Percentiles rank a stretch among this genome's conserved stretches.
Conservation (phyloP, 2,329 filamentous ascomycete species). For the Sporothrix pallida region DNA sequence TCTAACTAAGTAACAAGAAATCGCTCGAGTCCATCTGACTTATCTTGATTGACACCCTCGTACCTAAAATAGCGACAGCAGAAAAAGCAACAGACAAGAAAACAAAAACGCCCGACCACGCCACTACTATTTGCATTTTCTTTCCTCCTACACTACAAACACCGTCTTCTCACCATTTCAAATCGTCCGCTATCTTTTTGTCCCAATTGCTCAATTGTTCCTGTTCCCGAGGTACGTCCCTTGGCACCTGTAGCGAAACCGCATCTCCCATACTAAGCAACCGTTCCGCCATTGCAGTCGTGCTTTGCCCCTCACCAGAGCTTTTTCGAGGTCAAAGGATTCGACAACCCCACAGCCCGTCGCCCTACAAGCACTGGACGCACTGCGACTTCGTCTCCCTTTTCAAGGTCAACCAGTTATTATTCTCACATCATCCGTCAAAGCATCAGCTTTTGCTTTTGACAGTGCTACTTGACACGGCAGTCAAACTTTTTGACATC, state of each 20-base stretch:
- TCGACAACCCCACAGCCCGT: slow-evolving; percentile 20
- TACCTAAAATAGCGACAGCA: slow-evolving; percentile 1
- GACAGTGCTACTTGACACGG: not conserved
- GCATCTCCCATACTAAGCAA: slow-evolving; percentile 26
- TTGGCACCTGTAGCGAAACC: slow-evolving; percentile 17
- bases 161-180: not conserved
- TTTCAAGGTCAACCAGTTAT: not conserved
- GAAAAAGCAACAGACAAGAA: not conserved
- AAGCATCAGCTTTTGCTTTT: slow-evolving; percentile 3
- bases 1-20: too few species aligned
- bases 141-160: not conserved
- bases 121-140: not conserved
- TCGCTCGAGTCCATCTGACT: not conserved
- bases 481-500: not conserved
- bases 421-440: not conserved
- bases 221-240: slow-evolving; percentile 17
- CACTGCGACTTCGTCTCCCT: not conserved
- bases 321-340: slow-evolving; percentile 27
- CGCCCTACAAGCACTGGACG: not conserved
- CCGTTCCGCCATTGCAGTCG: slow-evolving; percentile 25
- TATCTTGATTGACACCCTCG: slow-evolving; percentile 5
- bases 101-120: not conserved
- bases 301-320: slow-evolving; percentile 28
- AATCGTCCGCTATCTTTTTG: not conserved
- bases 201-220: slow-evolving; percentile 21